These are phyloP conservation scores for Pseudogymnoascus sp. DNA, from an alignment of 2,329 filamentous ascomycete genomes.

Conservation along the genomic window DNA sequence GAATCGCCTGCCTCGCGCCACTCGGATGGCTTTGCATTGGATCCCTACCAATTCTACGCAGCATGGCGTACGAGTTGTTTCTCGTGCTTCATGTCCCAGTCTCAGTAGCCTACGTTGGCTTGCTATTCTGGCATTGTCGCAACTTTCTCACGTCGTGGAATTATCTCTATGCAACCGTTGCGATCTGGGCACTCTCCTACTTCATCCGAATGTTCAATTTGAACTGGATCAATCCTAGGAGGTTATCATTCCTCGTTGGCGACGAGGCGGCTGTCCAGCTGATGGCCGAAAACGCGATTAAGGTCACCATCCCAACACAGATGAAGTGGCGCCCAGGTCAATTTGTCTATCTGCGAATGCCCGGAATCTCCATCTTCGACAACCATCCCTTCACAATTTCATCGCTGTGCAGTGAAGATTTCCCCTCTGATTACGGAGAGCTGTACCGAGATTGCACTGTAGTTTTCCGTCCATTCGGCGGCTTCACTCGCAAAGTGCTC, in stretches of 20 bases:
- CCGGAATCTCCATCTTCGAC: slow-evolving; percentile 79
- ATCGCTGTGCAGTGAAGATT: slow-evolving; percentile 85
- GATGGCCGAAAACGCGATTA: slow-evolving; percentile 89
- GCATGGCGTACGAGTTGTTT: slow-evolving; percentile 78
- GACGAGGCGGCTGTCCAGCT: slow-evolving; percentile 86
- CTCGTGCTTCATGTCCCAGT: slow-evolving; percentile 74
- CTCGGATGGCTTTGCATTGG: slow-evolving; percentile 76
- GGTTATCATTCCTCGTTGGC: slow-evolving; percentile 73
- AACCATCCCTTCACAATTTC: slow-evolving; percentile 96
- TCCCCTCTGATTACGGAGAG: slow-evolving; percentile 84
- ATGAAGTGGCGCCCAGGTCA: slow-evolving; percentile 90
- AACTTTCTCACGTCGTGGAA: slow-evolving; percentile 87
- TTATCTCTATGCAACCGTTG: slow-evolving; percentile 75
- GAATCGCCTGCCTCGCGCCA: slow-evolving; percentile 72
- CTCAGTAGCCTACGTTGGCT: slow-evolving; percentile 67
- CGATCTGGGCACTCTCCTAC: slow-evolving; percentile 71
- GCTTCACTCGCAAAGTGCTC: slow-evolving; percentile 81
- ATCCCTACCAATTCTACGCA: slow-evolving; percentile 70
- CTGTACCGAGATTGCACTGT: slow-evolving; percentile 81
- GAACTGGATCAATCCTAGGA: slow-evolving; percentile 80
- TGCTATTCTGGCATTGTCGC: slow-evolving; percentile 93
- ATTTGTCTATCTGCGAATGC: slow-evolving; percentile 91
- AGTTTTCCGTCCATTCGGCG: slow-evolving; percentile 84
- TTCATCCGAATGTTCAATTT: slow-evolving; percentile 69
- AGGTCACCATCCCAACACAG: slow-evolving; percentile 87